phyloP scores from a whole-genome alignment of 257 asterid species.

The Henckelia pumila region DNA sequence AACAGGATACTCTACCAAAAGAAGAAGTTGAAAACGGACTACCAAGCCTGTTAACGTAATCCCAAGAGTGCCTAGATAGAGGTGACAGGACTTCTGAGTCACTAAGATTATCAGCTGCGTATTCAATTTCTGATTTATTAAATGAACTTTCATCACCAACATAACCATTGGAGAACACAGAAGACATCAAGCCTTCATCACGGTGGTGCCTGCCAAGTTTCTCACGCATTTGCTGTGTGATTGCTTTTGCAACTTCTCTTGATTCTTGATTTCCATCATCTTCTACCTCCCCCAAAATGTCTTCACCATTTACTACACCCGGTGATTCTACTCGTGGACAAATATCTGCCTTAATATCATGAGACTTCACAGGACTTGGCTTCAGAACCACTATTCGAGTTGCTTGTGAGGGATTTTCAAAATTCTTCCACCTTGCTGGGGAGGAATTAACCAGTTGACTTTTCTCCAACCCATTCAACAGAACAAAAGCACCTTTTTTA shows the following conservation, averaged over 20 bases:
- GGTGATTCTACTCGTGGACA: conserved; percentile 56
- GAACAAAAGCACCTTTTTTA: conserved; percentile 36
- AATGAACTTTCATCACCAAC: conserved; percentile 87
- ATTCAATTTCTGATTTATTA: conserved; percentile 72
- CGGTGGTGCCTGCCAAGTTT: conserved; percentile 53
- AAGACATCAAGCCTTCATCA: conserved; percentile 67
- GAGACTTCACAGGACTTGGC: conserved; percentile 66
- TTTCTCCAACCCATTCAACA: conserved; percentile 36
- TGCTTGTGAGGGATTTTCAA: conserved; percentile 58
- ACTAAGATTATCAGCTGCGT: conserved; percentile 63
- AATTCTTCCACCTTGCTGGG: conserved; percentile 47
- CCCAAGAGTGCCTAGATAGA: conserved; percentile 92
- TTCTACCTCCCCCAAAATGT: conserved; percentile 48
- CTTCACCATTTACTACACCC: conserved; percentile 39
- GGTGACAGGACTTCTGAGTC: conserved; percentile 88
- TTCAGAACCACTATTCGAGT: conserved; percentile 95
- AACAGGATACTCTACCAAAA: conserved; percentile 77
- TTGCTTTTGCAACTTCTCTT: conserved; percentile 73
- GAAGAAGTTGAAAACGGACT: conserved; percentile 85
- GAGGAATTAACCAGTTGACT: conserved; percentile 38
- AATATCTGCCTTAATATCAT: conserved; percentile 40
- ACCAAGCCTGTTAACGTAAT: conserved; percentile 66
- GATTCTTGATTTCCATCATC: conserved; percentile 65
- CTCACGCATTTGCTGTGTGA: conserved; percentile 69
- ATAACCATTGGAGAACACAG: conserved; percentile 75